A percentile compares a stretch with the other conserved stretches of the same genome.
These are phyloP conservation scores for Penicillium argentinense DNA, from an alignment of 495 filamentous ascomycete species.

Conservation along the genomic window DNA sequence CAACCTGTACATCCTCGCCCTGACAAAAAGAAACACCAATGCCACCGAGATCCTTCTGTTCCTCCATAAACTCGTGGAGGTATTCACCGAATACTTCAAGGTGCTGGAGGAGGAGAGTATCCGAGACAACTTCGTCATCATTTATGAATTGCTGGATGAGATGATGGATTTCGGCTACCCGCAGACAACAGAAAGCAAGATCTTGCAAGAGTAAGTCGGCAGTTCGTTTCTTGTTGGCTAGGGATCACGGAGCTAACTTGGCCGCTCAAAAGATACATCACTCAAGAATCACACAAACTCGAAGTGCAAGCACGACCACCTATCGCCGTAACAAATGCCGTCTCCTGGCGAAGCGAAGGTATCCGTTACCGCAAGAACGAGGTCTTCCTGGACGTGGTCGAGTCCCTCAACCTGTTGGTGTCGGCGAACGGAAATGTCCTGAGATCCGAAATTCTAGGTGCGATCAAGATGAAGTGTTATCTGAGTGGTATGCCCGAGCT, in stretches of 20 bases:
- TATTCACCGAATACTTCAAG: constrained; percentile 99
- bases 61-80: constrained; percentile 96
- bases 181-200: constrained; percentile 98
- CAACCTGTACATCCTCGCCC: constrained; percentile 97
- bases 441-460: constrained; percentile 94
- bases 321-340: constrained; percentile 97
- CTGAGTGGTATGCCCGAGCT: constrained; percentile 98
- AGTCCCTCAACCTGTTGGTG: constrained; percentile 95
- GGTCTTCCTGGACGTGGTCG: constrained; percentile 96
- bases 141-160: constrained; percentile 98
- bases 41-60: constrained; percentile 98
- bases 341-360: constrained; percentile 96
- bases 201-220: constrained; percentile 78
- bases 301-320: constrained; percentile 99
- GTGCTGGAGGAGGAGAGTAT: constrained; percentile 99
- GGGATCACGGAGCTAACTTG: neutral
- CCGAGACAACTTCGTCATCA: constrained; percentile 98
- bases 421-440: constrained; percentile 93
- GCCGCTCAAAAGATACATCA: constrained; percentile 71
- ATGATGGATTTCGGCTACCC: constrained; percentile 99
- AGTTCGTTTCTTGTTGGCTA: neutral
- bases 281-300: constrained; percentile 98
- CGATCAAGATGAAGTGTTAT: constrained; percentile 99
- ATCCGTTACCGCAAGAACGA: constrained; percentile 99
- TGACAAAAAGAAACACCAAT: constrained; percentile 99